A percentile compares a stretch with the other conserved stretches of the same genome.
phyloP scores from a whole-genome alignment of 768 basidiomycete species.

The Leucogyrophana mollusca region DNA sequence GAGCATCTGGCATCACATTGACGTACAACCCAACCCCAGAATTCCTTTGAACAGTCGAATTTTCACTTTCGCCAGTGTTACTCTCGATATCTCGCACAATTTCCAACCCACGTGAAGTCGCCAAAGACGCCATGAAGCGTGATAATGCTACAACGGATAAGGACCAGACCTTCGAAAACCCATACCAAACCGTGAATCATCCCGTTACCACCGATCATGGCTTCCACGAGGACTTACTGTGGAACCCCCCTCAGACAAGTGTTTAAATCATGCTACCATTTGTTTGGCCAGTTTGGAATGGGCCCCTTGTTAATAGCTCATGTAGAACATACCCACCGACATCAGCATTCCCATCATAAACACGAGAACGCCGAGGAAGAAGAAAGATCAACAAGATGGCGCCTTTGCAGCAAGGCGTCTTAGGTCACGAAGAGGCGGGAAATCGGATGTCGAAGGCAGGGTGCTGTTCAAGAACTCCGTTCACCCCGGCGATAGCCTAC shows the following conservation, averaged over 20 bases:
- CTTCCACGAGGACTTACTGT: slow-evolving; percentile 26
- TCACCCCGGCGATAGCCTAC: slow-evolving; percentile 16
- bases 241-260: slow-evolving; percentile 21
- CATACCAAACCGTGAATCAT: slow-evolving; percentile 19
- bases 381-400: slow-evolving; percentile 18
- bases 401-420: slow-evolving; percentile 13
- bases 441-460: slow-evolving; percentile 14
- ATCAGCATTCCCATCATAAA: slow-evolving; percentile 5
- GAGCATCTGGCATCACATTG: neutral
- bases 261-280: neutral
- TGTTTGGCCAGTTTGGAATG: neutral
- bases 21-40: neutral
- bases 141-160: neutral
- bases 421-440: slow-evolving; percentile 17
- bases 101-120: slow-evolving; percentile 9
- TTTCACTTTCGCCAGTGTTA: too few species aligned
- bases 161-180: slow-evolving; percentile 20
- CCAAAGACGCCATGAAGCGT: slow-evolving; percentile 11
- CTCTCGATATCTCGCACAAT: too few species aligned
- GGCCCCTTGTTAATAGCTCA: slow-evolving; percentile 5
- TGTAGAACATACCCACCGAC: slow-evolving; percentile 1
- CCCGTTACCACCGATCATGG: slow-evolving; percentile 23
- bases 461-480: slow-evolving; percentile 20
- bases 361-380: slow-evolving; percentile 11
- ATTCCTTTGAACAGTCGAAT: too few species aligned